Conservation (phyloP, 139 green algal genomes). For the Astrephomene gubernaculifera region DNA sequence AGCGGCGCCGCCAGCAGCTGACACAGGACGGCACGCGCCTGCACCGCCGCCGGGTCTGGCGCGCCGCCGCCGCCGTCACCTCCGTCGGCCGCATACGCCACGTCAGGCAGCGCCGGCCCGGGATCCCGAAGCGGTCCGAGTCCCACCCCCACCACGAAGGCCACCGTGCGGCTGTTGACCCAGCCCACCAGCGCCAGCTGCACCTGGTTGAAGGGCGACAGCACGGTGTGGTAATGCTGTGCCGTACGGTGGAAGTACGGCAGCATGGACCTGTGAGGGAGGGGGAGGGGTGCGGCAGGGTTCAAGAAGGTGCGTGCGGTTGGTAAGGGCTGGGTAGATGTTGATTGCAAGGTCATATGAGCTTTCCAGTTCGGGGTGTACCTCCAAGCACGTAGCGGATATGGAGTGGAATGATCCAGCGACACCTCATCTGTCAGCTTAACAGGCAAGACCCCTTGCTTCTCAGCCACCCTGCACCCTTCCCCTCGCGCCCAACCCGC, state of each 20-base stretch:
- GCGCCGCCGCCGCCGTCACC: background rate
- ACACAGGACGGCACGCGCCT: constrained; percentile 24
- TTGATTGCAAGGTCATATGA: no score
- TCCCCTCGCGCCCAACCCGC: no score
- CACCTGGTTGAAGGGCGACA: constrained; percentile 27
- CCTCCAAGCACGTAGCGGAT: no score
- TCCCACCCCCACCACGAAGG: constrained; percentile 26
- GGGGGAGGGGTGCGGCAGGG: background rate
- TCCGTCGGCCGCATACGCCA: background rate
- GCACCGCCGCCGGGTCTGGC: background rate
- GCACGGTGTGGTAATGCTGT: constrained; percentile 24
- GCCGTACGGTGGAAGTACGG: constrained; percentile 31
- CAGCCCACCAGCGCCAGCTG: constrained; percentile 30
- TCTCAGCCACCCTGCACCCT: no score
- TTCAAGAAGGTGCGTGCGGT: no score
- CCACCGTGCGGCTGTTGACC: constrained; percentile 37
- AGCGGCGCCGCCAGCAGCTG: constrained; percentile 35
- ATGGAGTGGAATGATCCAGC: no score
- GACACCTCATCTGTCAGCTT: no score
- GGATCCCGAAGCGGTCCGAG: constrained; percentile 23
- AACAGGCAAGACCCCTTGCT: no score
- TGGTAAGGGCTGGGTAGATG: no score
- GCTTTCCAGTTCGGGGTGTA: no score
- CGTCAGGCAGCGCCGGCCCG: constrained; percentile 20
- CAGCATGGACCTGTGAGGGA: constrained; percentile 25